These are phyloP conservation scores for Tripterygium wilfordii DNA, from an alignment of 177 flowering plant species.

Conservation along the genomic window DNA sequence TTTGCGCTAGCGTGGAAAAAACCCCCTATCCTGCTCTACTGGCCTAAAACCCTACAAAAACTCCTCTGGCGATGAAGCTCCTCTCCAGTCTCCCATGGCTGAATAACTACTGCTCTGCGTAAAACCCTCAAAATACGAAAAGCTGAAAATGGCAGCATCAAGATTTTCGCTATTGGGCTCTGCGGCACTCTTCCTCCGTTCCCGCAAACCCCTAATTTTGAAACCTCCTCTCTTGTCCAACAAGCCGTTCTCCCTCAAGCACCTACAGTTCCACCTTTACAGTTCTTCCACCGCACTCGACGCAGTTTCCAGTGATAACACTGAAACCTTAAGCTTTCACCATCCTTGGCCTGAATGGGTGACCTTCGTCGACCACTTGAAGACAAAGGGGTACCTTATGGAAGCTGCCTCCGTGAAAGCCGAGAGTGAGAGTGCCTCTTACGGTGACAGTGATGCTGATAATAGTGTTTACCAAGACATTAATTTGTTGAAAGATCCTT, in stretches of 20 bases:
- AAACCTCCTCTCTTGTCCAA: slow-evolving; percentile 5
- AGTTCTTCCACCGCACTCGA: slow-evolving; percentile 24
- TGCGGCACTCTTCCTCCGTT: slow-evolving; percentile 12
- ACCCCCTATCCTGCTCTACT: too few relatives aligned
- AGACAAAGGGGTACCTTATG: slow-evolving; percentile 49
- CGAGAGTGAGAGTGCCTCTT: slow-evolving; percentile 8
- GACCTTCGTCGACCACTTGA: slow-evolving; percentile 55
- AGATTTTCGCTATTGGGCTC: slow-evolving; percentile 18
- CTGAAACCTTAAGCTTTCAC: slow-evolving; percentile 7
- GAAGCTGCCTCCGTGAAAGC: slow-evolving; percentile 4
- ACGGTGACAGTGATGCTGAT: neutral
- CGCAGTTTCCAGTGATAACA: neutral
- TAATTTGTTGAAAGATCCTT: slow-evolving; percentile 50
- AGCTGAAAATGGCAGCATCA: slow-evolving; percentile 20
- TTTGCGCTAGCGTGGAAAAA: too few relatives aligned
- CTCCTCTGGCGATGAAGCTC: too few relatives aligned
- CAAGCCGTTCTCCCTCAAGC: slow-evolving; percentile 6
- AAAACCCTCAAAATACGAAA: too few relatives aligned
- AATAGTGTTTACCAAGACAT: slow-evolving; percentile 24
- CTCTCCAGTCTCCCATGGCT: too few relatives aligned
- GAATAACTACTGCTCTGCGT: too few relatives aligned
- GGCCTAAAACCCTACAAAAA: slow-evolving; percentile 3
- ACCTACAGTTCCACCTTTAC: slow-evolving; percentile 9
- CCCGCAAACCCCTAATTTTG: slow-evolving; percentile 7
- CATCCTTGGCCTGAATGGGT: slow-evolving; percentile 95